Conservation (phyloP, 768 basidiomycete genomes). For the Phaffia australis region DNA sequence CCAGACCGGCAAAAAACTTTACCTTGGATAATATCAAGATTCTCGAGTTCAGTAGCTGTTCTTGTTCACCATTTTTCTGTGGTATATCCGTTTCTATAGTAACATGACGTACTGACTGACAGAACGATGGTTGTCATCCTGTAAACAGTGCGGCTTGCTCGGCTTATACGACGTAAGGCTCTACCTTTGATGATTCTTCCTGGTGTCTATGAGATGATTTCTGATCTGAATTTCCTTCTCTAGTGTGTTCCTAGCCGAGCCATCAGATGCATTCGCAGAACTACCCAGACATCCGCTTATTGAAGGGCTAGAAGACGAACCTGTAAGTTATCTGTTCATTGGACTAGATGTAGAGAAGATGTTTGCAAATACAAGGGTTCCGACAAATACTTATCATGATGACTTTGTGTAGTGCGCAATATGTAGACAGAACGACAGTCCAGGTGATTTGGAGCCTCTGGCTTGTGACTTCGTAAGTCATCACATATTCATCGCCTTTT, state of each 20-base stretch:
- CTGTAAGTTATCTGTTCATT: background rate
- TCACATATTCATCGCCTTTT: background rate
- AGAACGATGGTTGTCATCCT: background rate
- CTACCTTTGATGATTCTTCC: too few relatives aligned
- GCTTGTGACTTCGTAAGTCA: background rate
- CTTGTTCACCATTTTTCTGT: background rate
- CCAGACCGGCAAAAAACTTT: slow-evolving; percentile 43
- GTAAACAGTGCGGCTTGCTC: slow-evolving; percentile 18
- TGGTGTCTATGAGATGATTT: too few relatives aligned
- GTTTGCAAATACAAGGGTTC: background rate
- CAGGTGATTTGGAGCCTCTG: background rate
- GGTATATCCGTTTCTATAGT: background rate
- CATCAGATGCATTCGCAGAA: slow-evolving; percentile 18
- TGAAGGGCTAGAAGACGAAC: slow-evolving; percentile 8
- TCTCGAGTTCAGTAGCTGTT: slow-evolving; percentile 45
- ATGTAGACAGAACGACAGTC: background rate
- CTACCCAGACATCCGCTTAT: slow-evolving; percentile 12
- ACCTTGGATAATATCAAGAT: slow-evolving; percentile 70
- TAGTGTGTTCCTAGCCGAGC: slow-evolving; percentile 11
- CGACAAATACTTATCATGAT: background rate
- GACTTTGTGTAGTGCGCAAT: background rate
- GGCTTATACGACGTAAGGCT: background rate
- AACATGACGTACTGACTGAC: background rate
- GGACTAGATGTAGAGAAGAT: background rate
- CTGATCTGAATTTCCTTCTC: too few relatives aligned